Conservation (phyloP, 2,329 filamentous ascomycete species). For the Seiridium unicorne region DNA sequence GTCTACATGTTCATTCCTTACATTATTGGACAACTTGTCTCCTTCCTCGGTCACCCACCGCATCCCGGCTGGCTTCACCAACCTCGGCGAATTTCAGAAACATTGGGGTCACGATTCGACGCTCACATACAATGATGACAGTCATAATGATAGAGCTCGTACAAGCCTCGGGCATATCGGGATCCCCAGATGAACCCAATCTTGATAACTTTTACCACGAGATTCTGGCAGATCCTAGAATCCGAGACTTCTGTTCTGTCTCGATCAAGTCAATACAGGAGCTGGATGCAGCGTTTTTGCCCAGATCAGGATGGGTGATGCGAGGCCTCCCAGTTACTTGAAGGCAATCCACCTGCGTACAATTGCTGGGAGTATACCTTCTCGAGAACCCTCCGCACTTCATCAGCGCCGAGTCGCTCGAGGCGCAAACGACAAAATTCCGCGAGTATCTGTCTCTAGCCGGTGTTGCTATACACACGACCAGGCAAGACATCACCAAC, state of each 20-base stretch:
- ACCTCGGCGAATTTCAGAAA: conserved; percentile 22
- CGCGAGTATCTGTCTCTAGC: conserved; percentile 32
- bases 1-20: conserved; percentile 24
- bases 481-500: conserved; percentile 13
- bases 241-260: conserved; percentile 15
- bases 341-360: conserved; percentile 32
- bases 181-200: conserved; percentile 8
- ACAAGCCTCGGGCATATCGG: conserved; percentile 8
- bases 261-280: conserved; percentile 10
- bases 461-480: conserved; percentile 20
- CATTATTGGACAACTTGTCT: conserved; percentile 20
- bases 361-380: conserved; percentile 22
- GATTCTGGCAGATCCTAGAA: conserved; percentile 14
- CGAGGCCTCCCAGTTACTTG: conserved; percentile 24
- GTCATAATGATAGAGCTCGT: conserved; percentile 18
- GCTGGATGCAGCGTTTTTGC: conserved; percentile 28
- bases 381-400: conserved; percentile 27
- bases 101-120: conserved; percentile 15
- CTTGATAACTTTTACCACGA: conserved; percentile 13
- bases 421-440: conserved; percentile 24
- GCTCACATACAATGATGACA: conserved; percentile 13
- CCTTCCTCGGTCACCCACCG: conserved; percentile 6
- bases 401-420: conserved; percentile 16
- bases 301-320: conserved; percentile 24
- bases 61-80: conserved; percentile 18